Conservation (phyloP, 805 yeast genomes). For the Starmerella vaccinii region DNA sequence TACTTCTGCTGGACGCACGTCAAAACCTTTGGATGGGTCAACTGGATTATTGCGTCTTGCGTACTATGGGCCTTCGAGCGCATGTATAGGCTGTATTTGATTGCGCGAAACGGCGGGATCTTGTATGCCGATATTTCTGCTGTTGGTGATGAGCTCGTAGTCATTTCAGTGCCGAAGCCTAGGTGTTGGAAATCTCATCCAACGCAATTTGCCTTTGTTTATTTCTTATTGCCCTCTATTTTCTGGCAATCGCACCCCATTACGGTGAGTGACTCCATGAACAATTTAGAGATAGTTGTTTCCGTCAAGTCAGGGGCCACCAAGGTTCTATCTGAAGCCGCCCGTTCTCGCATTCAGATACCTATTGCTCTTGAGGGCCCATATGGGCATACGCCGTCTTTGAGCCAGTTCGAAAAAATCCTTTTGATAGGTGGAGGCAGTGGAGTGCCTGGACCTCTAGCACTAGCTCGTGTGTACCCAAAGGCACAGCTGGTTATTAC, state of each 20-base stretch:
- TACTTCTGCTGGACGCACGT: conserved; percentile 16
- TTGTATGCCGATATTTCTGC: neutral
- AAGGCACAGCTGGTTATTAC: conserved; percentile 7
- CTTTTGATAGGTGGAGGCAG: conserved; percentile 15
- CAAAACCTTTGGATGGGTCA: conserved; percentile 16
- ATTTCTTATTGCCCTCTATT: conserved; percentile 36
- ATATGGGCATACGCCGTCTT: conserved; percentile 9
- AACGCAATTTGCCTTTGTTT: conserved; percentile 17
- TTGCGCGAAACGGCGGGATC: conserved; percentile 8
- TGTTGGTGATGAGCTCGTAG: neutral
- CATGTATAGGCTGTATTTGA: neutral
- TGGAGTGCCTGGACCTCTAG: conserved; percentile 19
- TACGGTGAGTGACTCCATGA: conserved; percentile 32
- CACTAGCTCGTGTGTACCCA: conserved; percentile 4
- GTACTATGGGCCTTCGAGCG: conserved; percentile 14
- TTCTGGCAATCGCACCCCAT: conserved; percentile 74
- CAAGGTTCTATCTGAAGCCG: neutral
- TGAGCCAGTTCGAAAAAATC: neutral
- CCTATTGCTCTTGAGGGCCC: conserved; percentile 17
- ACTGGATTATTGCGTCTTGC: conserved; percentile 13
- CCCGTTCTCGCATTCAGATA: neutral
- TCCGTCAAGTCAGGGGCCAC: conserved; percentile 16
- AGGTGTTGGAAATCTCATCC: conserved; percentile 11
- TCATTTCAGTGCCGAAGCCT: conserved; percentile 9
- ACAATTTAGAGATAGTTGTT: conserved; percentile 9